Evolutionary conservation across 345 rosid genomes (phyloP), one percentile per base, ranked within the genome.

Genomic region (Melaleuca quinquenervia): DNA sequence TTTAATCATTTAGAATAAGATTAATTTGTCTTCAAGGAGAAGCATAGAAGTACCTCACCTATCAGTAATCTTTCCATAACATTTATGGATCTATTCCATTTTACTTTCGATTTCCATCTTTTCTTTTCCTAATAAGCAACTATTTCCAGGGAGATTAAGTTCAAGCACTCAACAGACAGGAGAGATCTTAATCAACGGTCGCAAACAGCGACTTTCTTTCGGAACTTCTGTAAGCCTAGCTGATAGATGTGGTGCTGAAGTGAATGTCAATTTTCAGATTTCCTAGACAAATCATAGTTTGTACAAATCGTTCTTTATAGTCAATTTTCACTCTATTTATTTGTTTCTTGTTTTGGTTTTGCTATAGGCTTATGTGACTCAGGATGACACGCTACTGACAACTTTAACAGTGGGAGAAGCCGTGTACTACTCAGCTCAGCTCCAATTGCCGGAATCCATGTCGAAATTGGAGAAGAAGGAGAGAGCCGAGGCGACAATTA

Each of bases 381-480:
- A 70, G 48, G 78, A 70, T 70, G 78, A 70, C 78, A 32, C 44
- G 18, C 24, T 70, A 41, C 16, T 70, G 36, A 70, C 55, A 16
- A 52, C 55, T 7, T 18, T 52, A 52, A 52, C 55, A 20, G 22
- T 52, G 22, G 18, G 55, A 11, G 95, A 93, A 89, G 91, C 91
- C 3, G 90, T 93, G 1, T 88, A 89, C 86, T 92, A 90, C 85
- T 91, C 94, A 9, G 96, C 93, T 2, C 92, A 88, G 84, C 92
- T 93, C 18, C 96, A 92, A 29, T 84, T 93, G 5, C 93, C 93
- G 0, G 86, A 91, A 53, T 88, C 92, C 6, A 92, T 94, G 93
- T 62, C 94, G 0, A 82, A 1, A 41, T 70, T 87, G 0, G 87
- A 92, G 84, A 94, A 94, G 85, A 91, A 83, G 52, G 89, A 90